Conservation (phyloP, 495 filamentous ascomycete species). For the Neurospora sp. region DNA sequence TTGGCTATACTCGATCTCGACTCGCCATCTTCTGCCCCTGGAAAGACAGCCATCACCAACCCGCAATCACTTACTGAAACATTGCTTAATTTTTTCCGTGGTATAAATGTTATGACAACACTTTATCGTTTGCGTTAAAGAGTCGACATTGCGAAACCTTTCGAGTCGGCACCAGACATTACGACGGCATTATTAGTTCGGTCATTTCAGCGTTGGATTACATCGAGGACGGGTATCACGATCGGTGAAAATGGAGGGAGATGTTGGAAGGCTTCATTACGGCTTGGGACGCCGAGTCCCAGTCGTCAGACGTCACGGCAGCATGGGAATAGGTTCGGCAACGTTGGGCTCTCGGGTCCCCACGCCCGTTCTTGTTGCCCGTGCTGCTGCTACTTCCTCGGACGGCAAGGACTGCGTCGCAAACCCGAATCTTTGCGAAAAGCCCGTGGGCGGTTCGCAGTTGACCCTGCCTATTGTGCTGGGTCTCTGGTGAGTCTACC, state of each 20-base stretch:
- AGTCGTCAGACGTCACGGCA: constrained; percentile 1
- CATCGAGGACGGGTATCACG: constrained; percentile 2
- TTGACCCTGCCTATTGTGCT: constrained; percentile 69
- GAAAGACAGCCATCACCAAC: constrained; percentile 10
- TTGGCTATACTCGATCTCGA: not conserved
- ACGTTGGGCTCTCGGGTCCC: constrained; percentile 10
- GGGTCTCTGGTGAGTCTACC: constrained; percentile 64
- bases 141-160: constrained; percentile 4
- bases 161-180: not conserved
- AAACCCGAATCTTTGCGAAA: constrained; percentile 37
- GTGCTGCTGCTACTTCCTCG: constrained; percentile 7
- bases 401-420: constrained; percentile 9
- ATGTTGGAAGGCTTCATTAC: constrained; percentile 10
- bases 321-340: constrained; percentile 3
- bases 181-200: not conserved
- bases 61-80: not conserved
- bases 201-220: not conserved
- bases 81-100: not conserved
- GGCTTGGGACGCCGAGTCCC: constrained; percentile 22
- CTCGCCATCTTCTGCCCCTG: not conserved
- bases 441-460: constrained; percentile 42
- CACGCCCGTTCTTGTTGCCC: constrained; percentile 7
- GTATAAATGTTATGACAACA: constrained; percentile 25
- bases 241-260: constrained; percentile 19
- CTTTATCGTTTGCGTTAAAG: constrained; percentile 5